These are phyloP conservation scores for Arthrobotrys musiformis DNA, from an alignment of 2,329 filamentous ascomycete species.

Conservation along the genomic window DNA sequence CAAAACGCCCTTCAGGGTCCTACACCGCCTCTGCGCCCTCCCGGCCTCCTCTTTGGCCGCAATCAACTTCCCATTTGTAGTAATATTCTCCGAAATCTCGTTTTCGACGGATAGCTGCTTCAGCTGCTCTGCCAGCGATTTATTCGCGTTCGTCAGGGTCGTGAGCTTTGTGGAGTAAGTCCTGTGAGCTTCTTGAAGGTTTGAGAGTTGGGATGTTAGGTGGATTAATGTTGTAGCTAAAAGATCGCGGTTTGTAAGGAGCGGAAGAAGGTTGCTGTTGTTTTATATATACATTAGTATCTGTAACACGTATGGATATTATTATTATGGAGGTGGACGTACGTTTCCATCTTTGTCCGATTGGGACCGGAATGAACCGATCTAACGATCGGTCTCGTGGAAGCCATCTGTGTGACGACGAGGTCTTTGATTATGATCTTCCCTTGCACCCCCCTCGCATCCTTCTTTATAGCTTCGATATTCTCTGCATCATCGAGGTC, in stretches of 20 bases:
- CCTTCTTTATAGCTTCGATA: slow-evolving; percentile 24
- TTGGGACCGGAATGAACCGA: slow-evolving; percentile 51
- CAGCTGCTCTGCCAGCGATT: slow-evolving; percentile 35
- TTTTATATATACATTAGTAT: background rate
- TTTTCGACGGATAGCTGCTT: slow-evolving; percentile 28
- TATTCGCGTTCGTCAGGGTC: slow-evolving; percentile 29
- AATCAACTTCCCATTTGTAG: slow-evolving; percentile 30
- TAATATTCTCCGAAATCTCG: slow-evolving; percentile 46
- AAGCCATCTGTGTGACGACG: slow-evolving; percentile 46
- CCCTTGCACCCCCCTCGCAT: slow-evolving; percentile 36
- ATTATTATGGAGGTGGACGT: background rate
- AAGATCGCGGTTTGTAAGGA: slow-evolving; percentile 47
- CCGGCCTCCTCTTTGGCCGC: slow-evolving; percentile 70
- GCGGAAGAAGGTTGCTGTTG: slow-evolving; percentile 45
- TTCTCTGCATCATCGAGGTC: slow-evolving; percentile 38
- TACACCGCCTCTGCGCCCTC: slow-evolving; percentile 74
- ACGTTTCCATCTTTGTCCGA: slow-evolving; percentile 52
- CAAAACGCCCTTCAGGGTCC: slow-evolving; percentile 80
- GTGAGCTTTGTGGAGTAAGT: slow-evolving; percentile 17
- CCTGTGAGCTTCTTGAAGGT: slow-evolving; percentile 21
- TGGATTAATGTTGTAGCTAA: slow-evolving; percentile 44
- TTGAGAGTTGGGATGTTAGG: slow-evolving; percentile 31
- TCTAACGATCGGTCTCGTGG: slow-evolving; percentile 49
- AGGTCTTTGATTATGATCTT: slow-evolving; percentile 48
- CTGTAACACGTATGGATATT: background rate